These are phyloP conservation scores for Aspergillus nanangensis DNA, from an alignment of 495 filamentous ascomycete species.

Conservation along the genomic window DNA sequence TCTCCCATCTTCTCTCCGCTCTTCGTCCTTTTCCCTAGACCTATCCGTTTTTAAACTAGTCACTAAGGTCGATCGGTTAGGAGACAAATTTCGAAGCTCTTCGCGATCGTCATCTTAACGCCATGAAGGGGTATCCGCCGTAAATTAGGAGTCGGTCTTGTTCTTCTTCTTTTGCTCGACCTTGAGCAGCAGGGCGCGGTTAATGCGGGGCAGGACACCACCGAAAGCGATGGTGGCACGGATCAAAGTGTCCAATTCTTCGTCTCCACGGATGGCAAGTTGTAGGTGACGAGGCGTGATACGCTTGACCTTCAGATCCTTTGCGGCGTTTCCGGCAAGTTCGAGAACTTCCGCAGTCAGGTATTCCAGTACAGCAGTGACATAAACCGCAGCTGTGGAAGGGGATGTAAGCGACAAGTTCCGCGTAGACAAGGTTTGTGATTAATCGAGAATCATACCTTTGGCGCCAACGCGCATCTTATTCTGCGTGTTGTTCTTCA, in stretches of 20 bases:
- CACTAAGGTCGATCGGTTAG: constrained; percentile 5
- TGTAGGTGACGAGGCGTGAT: constrained; percentile 98
- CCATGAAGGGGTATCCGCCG: constrained; percentile 22
- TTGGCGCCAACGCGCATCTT: constrained; percentile 99
- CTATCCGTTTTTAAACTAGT: background rate
- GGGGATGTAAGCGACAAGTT: constrained; percentile 11
- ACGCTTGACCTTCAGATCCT: constrained; percentile 99
- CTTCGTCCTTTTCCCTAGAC: background rate
- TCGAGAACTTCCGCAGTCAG: constrained; percentile 98
- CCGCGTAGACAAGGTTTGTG: background rate
- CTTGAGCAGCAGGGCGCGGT: constrained; percentile 93
- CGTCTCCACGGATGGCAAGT: constrained; percentile 96
- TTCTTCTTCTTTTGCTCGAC: constrained; percentile 99
- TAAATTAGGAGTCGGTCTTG: constrained; percentile 51
- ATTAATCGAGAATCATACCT: constrained; percentile 36
- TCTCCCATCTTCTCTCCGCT: background rate
- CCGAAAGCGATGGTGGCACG: constrained; percentile 97
- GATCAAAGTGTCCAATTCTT: constrained; percentile 96
- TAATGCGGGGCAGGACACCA: constrained; percentile 98
- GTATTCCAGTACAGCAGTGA: constrained; percentile 97
- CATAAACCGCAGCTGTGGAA: constrained; percentile 79
- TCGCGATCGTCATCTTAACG: constrained; percentile 22
- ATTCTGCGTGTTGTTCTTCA: constrained; percentile 98
- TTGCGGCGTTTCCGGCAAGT: constrained; percentile 95
- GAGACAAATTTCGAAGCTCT: constrained; percentile 7